phyloP scores from a whole-genome alignment of 495 filamentous ascomycete genomes.

The Penicillium tannophilum region DNA sequence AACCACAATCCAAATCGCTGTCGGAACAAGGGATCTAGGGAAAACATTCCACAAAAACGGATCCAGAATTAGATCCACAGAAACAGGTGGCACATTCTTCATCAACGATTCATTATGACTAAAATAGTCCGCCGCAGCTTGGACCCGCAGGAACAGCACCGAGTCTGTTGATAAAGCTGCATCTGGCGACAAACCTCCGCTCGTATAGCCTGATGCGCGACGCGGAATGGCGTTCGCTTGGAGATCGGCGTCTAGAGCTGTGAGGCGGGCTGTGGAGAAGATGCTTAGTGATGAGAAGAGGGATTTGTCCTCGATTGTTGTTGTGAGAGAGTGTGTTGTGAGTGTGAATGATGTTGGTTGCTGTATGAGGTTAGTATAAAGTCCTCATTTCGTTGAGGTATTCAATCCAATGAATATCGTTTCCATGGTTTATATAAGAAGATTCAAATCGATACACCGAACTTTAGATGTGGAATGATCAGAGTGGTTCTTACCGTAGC shows the following conservation, averaged over 20 bases:
- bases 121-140: constrained; percentile 82
- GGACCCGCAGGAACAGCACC: constrained; percentile 74
- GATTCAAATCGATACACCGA: neutral
- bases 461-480: neutral
- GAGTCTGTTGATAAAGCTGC: constrained; percentile 46
- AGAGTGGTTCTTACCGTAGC: constrained; percentile 70
- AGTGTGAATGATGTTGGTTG: constrained; percentile 86
- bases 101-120: constrained; percentile 73
- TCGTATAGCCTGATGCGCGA: neutral
- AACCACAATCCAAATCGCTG: constrained; percentile 58
- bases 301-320: constrained; percentile 59
- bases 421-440: neutral
- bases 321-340: constrained; percentile 57
- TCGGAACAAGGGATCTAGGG: constrained; percentile 69
- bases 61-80: constrained; percentile 86
- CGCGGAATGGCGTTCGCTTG: constrained; percentile 22
- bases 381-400: neutral
- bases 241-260: constrained; percentile 18
- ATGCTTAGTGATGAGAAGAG: constrained; percentile 64
- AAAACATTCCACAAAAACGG: constrained; percentile 75
- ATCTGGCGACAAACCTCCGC: constrained; percentile 14
- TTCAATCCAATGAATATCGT: neutral
- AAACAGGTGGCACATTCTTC: constrained; percentile 70
- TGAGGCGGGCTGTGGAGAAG: constrained; percentile 59
- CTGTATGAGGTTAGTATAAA: constrained; percentile 42